Conservation (phyloP, 495 filamentous ascomycete genomes). For the Hyaloscypha hepaticicola region DNA sequence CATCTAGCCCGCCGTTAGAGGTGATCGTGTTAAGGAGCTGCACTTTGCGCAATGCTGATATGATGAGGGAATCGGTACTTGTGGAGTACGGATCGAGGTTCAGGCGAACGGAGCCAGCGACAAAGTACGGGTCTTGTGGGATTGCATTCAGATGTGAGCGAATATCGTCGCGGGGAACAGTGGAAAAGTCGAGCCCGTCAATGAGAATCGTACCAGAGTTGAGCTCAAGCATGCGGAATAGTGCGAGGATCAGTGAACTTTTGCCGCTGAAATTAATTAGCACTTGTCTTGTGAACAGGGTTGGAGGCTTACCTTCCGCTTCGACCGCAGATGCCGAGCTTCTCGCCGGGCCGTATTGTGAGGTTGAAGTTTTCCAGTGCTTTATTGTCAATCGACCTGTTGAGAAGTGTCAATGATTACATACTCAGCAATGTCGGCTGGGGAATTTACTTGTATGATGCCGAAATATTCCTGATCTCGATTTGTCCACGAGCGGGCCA, state of each 20-base stretch:
- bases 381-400: too few species aligned
- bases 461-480: slow-evolving; percentile 16
- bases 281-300: slow-evolving; percentile 28
- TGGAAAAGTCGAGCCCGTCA: slow-evolving; percentile 37
- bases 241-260: slow-evolving; percentile 33
- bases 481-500: slow-evolving; percentile 12
- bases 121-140: background rate
- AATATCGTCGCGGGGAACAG: background rate
- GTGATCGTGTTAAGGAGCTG: background rate
- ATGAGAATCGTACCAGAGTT: slow-evolving; percentile 24
- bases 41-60: background rate
- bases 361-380: slow-evolving; percentile 27
- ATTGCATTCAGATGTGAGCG: background rate
- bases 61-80: background rate
- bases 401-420: too few species aligned
- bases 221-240: slow-evolving; percentile 37
- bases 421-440: background rate
- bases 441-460: slow-evolving; percentile 21
- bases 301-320: slow-evolving; percentile 35
- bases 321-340: slow-evolving; percentile 44
- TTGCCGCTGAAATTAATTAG: slow-evolving; percentile 21
- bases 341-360: slow-evolving; percentile 36
- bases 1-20: background rate
- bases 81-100: background rate
- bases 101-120: background rate